Evolutionary conservation across 352 stramenopile species (phyloP), one percentile per base, ranked within the genome.

Genomic region (Thalassiosira mediterranea): DNA sequence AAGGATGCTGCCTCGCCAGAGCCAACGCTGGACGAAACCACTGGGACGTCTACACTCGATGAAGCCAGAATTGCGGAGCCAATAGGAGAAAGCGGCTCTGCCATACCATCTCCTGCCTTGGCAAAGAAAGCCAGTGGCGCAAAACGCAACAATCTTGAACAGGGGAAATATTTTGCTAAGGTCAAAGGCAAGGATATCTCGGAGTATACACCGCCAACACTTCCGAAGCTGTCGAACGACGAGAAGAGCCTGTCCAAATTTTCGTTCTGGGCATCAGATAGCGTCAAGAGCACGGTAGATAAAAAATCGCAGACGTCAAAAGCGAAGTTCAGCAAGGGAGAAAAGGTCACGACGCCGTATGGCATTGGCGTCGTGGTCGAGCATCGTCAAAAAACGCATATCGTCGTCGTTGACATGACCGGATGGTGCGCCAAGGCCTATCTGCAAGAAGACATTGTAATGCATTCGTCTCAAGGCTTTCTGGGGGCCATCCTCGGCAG

Each of bases 361-460:
- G 88, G 88, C 31, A 34, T 63, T 31, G 88, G 60, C 7, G 70
- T 64, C 48, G 75, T 93, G 15, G 63, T 90, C 26, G 78, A 92
- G 38, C 69, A 91, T 54, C 58, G 84, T 23, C 51, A 72, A 44
- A 59, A 81, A n/a, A 32, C 83, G 23, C 68, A 77, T 10, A 87
- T 90, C 37, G 74, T 92, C 34, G 85, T 90, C n/a, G 70, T 91
- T 11, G 77, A 88, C 46, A 83, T 93, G 71, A 58, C 72, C 40
- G 79, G 74, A 34, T 88, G 79, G 83, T 44, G 37, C n/a, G 84
- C 88, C 34, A 59, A 57, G 25, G 85, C 76, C 25, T 93, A 88
- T 74, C 52, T 91, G 42, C 67, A 81, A 31, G 81, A 85, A 69
- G 52, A 48, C 38, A 34, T 63, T 58, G 72, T 92, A 13, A 84